phyloP scores from a whole-genome alignment of 1,284 basidiomycete genomes.

The Leccinum subatratum region DNA sequence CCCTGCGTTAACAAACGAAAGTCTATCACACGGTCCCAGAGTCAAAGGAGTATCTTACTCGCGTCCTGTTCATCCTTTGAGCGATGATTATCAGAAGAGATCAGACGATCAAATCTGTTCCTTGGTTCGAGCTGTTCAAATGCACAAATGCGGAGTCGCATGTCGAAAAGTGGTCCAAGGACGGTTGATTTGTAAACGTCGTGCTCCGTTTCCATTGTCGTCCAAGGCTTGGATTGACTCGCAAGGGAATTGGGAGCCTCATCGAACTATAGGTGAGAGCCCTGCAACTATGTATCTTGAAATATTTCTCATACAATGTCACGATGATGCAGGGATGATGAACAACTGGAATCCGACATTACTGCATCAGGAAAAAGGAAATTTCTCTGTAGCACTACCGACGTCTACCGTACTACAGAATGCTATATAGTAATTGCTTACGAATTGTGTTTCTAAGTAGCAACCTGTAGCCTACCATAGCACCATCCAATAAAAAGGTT shows the following conservation, averaged over 20 bases:
- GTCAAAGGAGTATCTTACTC: neutral
- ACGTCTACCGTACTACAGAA: too few relatives aligned
- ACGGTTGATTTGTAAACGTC: neutral
- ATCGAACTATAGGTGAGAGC: neutral
- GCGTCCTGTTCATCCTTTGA: neutral
- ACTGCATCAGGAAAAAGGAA: too few relatives aligned
- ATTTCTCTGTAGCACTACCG: too few relatives aligned
- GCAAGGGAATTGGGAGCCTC: neutral
- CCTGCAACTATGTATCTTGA: too few relatives aligned
- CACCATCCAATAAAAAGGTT: too few relatives aligned
- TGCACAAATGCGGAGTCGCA: neutral
- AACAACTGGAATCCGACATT: too few relatives aligned
- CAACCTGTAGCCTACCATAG: too few relatives aligned
- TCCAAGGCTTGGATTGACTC: neutral
- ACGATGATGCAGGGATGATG: too few relatives aligned
- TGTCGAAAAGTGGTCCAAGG: neutral
- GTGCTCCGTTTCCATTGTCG: neutral
- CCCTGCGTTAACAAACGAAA: neutral
- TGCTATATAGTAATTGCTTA: too few relatives aligned
- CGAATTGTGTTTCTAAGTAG: too few relatives aligned
- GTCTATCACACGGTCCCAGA: neutral
- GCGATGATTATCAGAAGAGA: neutral
- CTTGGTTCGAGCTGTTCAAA: neutral
- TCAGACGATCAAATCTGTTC: neutral
- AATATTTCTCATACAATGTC: too few relatives aligned